phyloP scores from a whole-genome alignment of 345 rosid genomes.

The Abelmoschus esculentus region DNA sequence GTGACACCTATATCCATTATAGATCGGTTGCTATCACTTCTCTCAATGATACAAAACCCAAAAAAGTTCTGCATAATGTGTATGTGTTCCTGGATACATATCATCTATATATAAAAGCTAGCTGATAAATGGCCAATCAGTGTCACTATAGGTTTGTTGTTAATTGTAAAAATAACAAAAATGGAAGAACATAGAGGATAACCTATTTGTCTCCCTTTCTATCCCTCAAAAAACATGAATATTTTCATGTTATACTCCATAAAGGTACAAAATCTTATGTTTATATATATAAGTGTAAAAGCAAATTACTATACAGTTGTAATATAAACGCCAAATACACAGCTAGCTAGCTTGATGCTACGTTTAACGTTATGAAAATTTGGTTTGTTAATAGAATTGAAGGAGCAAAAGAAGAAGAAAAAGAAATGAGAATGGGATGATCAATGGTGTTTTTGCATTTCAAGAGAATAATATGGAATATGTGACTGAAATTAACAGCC shows the following conservation, averaged over 20 bases:
- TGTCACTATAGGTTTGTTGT: not conserved
- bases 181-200: not conserved
- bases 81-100: not conserved
- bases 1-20: not conserved
- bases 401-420: not conserved
- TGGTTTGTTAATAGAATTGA: slow-evolving; percentile 17
- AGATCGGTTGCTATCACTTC: not conserved
- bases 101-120: not conserved
- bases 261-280: not conserved
- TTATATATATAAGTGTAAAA: not conserved
- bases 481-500: slow-evolving; percentile 32
- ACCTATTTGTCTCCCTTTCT: not conserved
- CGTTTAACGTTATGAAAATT: slow-evolving; percentile 14
- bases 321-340: slow-evolving; percentile 18
- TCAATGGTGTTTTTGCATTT: not conserved
- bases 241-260: not conserved
- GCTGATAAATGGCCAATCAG: not conserved
- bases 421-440: slow-evolving; percentile 7
- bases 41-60: not conserved
- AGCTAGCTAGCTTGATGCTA: slow-evolving; percentile 23
- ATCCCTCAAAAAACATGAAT: not conserved
- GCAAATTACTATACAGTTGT: slow-evolving; percentile 20
- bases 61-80: not conserved
- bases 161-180: not conserved
- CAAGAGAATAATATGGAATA: slow-evolving; percentile 11